Conservation (phyloP, 2,329 filamentous ascomycete species). For the Cadophora luteo-olivacea region DNA sequence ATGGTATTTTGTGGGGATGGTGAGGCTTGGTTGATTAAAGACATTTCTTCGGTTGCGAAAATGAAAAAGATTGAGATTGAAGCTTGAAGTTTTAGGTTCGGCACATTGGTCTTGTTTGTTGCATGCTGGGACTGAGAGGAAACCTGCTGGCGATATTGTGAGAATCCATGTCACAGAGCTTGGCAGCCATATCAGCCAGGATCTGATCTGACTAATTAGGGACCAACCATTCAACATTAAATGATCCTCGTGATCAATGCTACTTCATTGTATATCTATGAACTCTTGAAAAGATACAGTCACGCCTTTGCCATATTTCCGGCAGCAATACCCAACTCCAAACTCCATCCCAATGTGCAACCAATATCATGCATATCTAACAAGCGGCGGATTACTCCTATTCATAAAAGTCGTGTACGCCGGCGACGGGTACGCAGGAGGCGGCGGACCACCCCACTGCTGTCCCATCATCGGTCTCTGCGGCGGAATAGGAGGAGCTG, state of each 20-base stretch:
- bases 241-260: too few relatives aligned
- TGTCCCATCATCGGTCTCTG: conserved; percentile 10
- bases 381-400: conserved; percentile 18
- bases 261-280: too few relatives aligned
- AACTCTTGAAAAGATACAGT: too few relatives aligned
- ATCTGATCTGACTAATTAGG: neutral
- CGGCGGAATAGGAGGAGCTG: conserved; percentile 5
- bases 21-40: neutral
- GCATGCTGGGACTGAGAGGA: too few relatives aligned
- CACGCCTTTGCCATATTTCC: neutral
- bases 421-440: conserved; percentile 14
- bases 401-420: conserved; percentile 19
- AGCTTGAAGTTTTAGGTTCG: neutral
- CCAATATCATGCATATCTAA: conserved; percentile 17
- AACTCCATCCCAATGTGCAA: neutral
- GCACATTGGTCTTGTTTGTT: too few relatives aligned
- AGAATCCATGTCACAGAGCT: neutral
- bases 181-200: neutral
- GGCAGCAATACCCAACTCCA: neutral
- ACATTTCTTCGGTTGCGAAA: neutral
- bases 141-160: too few relatives aligned
- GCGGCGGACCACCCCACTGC: neutral
- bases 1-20: neutral
- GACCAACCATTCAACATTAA: too few relatives aligned
- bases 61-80: neutral